These are phyloP conservation scores for Lodderomyces theae DNA, from an alignment of 1,139 yeast genomes.

Conservation along the genomic window DNA sequence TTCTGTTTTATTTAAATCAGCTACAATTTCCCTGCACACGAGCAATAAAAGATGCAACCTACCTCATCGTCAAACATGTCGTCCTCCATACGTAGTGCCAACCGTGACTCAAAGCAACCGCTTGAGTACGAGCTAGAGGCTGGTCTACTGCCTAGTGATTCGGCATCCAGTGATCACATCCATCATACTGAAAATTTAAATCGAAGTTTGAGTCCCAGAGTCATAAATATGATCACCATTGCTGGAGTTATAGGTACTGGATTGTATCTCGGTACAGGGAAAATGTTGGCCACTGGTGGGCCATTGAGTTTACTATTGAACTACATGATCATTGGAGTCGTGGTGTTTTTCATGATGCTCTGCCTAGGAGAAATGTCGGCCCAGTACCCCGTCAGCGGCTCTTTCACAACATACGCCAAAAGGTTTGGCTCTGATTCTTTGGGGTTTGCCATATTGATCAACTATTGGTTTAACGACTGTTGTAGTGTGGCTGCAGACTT, in stretches of 20 bases:
- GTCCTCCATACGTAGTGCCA: background rate
- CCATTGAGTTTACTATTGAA: constrained; percentile 61
- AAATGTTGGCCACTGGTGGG: constrained; percentile 58
- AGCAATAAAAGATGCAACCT: background rate
- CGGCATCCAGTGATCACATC: background rate
- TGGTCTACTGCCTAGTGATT: background rate
- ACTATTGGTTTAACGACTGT: constrained; percentile 67
- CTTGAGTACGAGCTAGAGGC: background rate
- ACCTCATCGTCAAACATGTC: background rate
- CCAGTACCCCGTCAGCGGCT: constrained; percentile 59
- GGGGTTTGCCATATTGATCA: constrained; percentile 60
- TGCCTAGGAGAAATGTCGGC: constrained; percentile 67
- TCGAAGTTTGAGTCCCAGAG: constrained; percentile 49
- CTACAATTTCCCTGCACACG: too few species aligned
- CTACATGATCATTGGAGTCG: constrained; percentile 55
- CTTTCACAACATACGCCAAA: constrained; percentile 58
- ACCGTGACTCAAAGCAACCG: background rate
- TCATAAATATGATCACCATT: constrained; percentile 60
- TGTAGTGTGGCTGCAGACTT: constrained; percentile 61
- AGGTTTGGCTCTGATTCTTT: constrained; percentile 61
- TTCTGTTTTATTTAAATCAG: too few species aligned
- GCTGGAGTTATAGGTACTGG: constrained; percentile 75
- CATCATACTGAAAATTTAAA: constrained; percentile 29
- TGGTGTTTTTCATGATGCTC: constrained; percentile 60
- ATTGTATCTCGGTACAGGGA: constrained; percentile 61